A percentile compares a stretch with the other conserved stretches of the same genome.
These are phyloP conservation scores for Cytospora paraplurivora DNA, from an alignment of 2,329 filamentous ascomycete genomes.

Conservation along the genomic window DNA sequence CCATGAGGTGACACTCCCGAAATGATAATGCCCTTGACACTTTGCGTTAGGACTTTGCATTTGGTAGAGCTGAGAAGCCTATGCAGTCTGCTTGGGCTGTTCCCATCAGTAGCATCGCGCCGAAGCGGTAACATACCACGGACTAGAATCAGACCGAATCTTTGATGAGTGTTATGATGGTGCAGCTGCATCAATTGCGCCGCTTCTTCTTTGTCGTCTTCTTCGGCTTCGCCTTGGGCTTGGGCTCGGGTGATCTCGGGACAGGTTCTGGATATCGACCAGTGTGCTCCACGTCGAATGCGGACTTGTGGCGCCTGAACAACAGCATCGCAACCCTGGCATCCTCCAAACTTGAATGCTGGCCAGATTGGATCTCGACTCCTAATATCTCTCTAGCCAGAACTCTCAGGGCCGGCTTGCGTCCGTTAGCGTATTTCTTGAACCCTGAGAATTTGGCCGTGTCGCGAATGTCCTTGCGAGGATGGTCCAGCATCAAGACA, in stretches of 20 bases:
- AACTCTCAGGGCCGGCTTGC: slow-evolving; percentile 66
- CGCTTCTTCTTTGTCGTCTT: slow-evolving; percentile 47
- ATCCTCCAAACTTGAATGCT: slow-evolving; percentile 73
- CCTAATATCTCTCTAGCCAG: slow-evolving; percentile 60
- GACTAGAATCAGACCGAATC: slow-evolving; percentile 2
- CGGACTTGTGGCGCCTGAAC: slow-evolving; percentile 79
- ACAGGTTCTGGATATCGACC: slow-evolving; percentile 58
- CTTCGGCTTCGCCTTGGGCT: slow-evolving; percentile 42
- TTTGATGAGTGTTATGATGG: neutral
- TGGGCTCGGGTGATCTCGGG: slow-evolving; percentile 31
- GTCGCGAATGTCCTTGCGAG: slow-evolving; percentile 77
- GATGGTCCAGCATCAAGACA: slow-evolving; percentile 77
- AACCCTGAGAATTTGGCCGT: slow-evolving; percentile 79
- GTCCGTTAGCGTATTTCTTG: slow-evolving; percentile 66
- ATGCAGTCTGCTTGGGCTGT: slow-evolving; percentile 5
- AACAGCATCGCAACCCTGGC: slow-evolving; percentile 88
- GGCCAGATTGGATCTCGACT: slow-evolving; percentile 63
- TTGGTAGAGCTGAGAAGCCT: slow-evolving; percentile 10
- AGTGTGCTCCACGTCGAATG: slow-evolving; percentile 80
- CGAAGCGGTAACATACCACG: neutral
- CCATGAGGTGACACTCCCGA: slow-evolving; percentile 70
- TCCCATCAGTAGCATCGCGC: slow-evolving; percentile 3
- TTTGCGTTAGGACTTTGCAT: slow-evolving; percentile 27
- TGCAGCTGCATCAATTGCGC: slow-evolving; percentile 35
- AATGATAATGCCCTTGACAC: slow-evolving; percentile 42